Evolutionary conservation across 352 stramenopile species (phyloP), one percentile per base, ranked within the genome.

Genomic region (Phytophthora nicotianae): DNA sequence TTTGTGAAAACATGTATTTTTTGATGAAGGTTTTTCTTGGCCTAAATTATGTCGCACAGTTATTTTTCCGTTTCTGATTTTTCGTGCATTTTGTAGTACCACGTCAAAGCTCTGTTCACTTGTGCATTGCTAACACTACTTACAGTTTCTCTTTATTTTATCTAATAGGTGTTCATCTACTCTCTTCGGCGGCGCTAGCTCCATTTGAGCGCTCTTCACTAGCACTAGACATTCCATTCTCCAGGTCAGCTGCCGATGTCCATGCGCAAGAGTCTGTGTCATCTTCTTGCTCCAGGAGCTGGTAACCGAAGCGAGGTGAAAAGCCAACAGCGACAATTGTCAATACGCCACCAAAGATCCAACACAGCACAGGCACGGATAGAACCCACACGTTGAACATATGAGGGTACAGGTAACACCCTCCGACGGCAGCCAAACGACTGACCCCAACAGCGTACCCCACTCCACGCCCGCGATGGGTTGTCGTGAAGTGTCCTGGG

Each of bases 361-460:
- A 62, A 20, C 54, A 62, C 21, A 62, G 13, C 26, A 62, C 37
- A 53, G 57, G 38, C 17, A 77, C 52, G 5, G 70, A 74, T 45
- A 74, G 13, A 16, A 67, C 48, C 70, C 65, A 78, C 32, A 72
- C 61, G 47, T 78, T 74, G 42, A 70, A 75, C 65, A 78, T 74
- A 14, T 65, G 57, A 11, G 70, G 65, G 21, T 59, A 75, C 27
- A 78, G 46, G 32, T 63, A 71, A 1, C 49, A 55, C n/a, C 65
- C 65, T 14, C 52, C 53, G n/a, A 75, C 50, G 6, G 50, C 53
- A 33, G 52, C 70, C 35, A 64, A 42, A 13, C 70, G 54, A 57
- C 70, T 66, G 14, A 63, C 43, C 17, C 61, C 62, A 35, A 78
- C 40, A 10, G 62, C 61, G 21, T 72, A 65, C 24, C 65, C 70